phyloP scores from a whole-genome alignment of 108 stramenopile species.

The Epipyxis sp. region DNA sequence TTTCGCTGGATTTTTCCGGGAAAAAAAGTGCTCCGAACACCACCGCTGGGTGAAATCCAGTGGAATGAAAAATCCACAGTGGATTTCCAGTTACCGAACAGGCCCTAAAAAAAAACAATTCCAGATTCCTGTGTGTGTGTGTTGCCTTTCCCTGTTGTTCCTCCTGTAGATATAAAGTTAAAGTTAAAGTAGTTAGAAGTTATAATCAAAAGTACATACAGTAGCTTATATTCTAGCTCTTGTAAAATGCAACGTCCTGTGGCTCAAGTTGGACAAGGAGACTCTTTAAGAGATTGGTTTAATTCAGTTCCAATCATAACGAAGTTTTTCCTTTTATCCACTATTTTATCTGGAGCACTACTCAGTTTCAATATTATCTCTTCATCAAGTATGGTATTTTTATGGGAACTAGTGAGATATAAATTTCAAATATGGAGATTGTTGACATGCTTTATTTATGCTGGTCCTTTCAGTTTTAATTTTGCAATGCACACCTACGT shows the following conservation, averaged over 20 bases:
- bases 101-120: no score
- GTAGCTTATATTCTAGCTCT: no score
- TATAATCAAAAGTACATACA: no score
- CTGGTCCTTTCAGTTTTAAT: conserved; percentile 33
- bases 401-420: conserved; percentile 41
- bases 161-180: no score
- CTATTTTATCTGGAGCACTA: conserved; percentile 12
- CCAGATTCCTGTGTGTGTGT: no score
- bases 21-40: no score
- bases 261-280: conserved; percentile 34
- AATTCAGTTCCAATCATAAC: conserved; percentile 39
- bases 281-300: conserved; percentile 49
- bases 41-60: no score
- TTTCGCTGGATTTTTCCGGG: no score
- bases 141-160: no score
- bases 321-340: conserved; percentile 44
- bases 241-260: conserved; percentile 36
- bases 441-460: conserved; percentile 35
- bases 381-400: conserved; percentile 16
- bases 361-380: conserved; percentile 11
- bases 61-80: no score
- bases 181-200: no score
- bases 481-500: conserved; percentile 34
- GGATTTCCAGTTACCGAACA: no score
- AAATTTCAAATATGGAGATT: conserved; percentile 50